Evolutionary conservation across 208 protist species (phyloP).

Genomic region (Leishmania turanica): DNA sequence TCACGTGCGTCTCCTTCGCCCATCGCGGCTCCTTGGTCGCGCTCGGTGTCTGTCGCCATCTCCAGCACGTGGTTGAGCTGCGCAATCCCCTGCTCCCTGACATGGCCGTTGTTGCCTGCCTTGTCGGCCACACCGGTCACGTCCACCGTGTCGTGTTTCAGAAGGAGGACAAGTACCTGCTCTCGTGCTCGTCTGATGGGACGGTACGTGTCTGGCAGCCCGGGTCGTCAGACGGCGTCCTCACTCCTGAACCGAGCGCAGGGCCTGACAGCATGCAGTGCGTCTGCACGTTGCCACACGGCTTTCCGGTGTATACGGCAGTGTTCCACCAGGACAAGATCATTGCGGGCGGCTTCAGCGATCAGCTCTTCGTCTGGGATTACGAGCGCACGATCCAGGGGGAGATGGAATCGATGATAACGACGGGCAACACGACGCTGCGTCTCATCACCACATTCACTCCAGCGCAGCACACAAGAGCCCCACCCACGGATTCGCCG

Average conservation of each 20-base stretch:
- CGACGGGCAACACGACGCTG: constrained; percentile 12
- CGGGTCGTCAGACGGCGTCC: constrained; percentile 1
- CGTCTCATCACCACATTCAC: constrained; percentile 40
- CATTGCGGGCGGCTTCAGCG: constrained; percentile 75
- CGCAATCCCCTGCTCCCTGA: constrained; percentile 43
- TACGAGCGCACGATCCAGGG: constrained; percentile 33
- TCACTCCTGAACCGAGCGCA: constrained; percentile 1
- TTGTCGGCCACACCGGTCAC: constrained; percentile 64
- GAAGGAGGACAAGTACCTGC: constrained; percentile 48
- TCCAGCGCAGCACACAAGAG: constrained; percentile 8
- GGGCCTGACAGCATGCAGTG: constrained; percentile 20
- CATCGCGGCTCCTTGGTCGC: constrained; percentile 45
- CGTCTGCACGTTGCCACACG: constrained; percentile 60
- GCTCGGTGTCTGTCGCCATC: constrained; percentile 58
- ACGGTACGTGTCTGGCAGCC: constrained; percentile 70
- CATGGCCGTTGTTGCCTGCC: constrained; percentile 36
- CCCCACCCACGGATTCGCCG: background rate
- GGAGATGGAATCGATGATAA: constrained; percentile 7
- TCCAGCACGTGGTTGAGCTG: constrained; percentile 70
- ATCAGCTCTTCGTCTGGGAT: constrained; percentile 58
- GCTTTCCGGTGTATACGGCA: constrained; percentile 68
- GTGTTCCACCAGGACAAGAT: constrained; percentile 79
- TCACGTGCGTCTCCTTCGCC: constrained; percentile 69
- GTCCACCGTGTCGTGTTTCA: constrained; percentile 67
- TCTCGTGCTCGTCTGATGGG: constrained; percentile 78